Conservation (phyloP, 352 stramenopile genomes). For the Peronosclerospora sorghi region DNA sequence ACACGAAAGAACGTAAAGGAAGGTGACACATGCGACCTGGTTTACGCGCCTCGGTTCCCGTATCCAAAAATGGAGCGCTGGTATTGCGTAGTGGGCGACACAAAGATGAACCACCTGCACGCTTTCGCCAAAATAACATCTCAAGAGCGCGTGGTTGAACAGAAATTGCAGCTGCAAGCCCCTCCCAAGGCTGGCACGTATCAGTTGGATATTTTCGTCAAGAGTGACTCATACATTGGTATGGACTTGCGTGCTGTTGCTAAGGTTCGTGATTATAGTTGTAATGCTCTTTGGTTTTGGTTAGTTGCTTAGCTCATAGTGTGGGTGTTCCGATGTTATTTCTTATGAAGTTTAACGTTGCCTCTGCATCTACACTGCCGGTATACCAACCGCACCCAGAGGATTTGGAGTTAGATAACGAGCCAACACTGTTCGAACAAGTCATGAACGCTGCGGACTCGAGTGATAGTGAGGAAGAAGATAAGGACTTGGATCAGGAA, state of each 20-base stretch:
- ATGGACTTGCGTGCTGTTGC: slow-evolving; percentile 90
- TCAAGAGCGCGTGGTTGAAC: slow-evolving; percentile 75
- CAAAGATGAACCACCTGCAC: slow-evolving; percentile 91
- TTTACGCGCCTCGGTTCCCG: slow-evolving; percentile 95
- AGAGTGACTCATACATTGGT: slow-evolving; percentile 96
- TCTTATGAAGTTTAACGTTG: slow-evolving; percentile 88
- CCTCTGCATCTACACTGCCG: slow-evolving; percentile 86
- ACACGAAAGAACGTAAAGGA: slow-evolving; percentile 95
- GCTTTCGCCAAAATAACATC: slow-evolving; percentile 94
- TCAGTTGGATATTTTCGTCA: slow-evolving; percentile 95
- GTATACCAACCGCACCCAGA: slow-evolving; percentile 96
- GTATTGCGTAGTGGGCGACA: slow-evolving; percentile 93
- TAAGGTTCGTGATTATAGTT: slow-evolving; percentile 36
- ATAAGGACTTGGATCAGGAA: slow-evolving; percentile 37
- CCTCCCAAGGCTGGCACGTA: slow-evolving; percentile 90
- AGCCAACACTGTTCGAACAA: slow-evolving; percentile 99
- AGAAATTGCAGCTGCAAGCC: slow-evolving; percentile 95
- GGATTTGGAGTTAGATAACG: slow-evolving; percentile 98
- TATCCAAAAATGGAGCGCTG: slow-evolving; percentile 93
- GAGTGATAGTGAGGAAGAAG: slow-evolving; percentile 81
- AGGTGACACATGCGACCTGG: slow-evolving; percentile 88
- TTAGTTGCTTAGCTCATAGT: background rate
- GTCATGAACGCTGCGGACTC: slow-evolving; percentile 84
- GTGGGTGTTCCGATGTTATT: slow-evolving; percentile 4
- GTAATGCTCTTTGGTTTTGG: background rate